Conservation (phyloP, 169 alveolate genomes). For the Cardiosporidium cionae region DNA sequence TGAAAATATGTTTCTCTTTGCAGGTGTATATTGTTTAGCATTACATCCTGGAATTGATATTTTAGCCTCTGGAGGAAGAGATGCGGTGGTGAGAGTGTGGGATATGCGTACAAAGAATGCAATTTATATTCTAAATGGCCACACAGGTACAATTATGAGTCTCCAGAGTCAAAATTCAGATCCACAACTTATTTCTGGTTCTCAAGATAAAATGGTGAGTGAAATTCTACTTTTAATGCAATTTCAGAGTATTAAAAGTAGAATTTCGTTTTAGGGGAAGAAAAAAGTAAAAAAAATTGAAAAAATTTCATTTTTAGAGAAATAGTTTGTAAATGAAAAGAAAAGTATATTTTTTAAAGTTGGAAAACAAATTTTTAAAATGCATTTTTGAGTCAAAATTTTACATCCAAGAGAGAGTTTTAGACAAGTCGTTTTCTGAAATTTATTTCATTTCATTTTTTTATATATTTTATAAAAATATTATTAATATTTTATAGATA, state of each 20-base stretch:
- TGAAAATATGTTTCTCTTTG: too few species aligned
- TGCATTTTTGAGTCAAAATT: too few species aligned
- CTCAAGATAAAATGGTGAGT: constrained; percentile 50
- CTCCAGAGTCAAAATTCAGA: constrained; percentile 82
- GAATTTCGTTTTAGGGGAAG: neutral
- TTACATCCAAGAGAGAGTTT: too few species aligned
- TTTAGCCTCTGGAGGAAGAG: constrained; percentile 95
- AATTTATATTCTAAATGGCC: constrained; percentile 87
- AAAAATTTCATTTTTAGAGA: too few species aligned
- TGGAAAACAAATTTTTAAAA: too few species aligned
- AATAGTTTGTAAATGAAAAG: too few species aligned
- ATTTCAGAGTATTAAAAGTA: neutral
- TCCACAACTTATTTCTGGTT: constrained; percentile 94
- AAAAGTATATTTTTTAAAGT: too few species aligned
- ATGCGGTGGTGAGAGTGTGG: constrained; percentile 96
- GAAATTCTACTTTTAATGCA: neutral
- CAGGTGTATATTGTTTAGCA: constrained; percentile 87
- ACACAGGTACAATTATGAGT: constrained; percentile 79
- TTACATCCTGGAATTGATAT: constrained; percentile 94
- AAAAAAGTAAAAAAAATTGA: neutral
- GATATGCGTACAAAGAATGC: constrained; percentile 93
- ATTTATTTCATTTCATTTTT: too few species aligned
- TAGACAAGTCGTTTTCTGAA: too few species aligned
- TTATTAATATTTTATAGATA: constrained; percentile 11
- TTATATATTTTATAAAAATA: too few species aligned